These are phyloP conservation scores for Mycogone perniciosa DNA, from an alignment of 2,329 filamentous ascomycete species.

Conservation along the genomic window DNA sequence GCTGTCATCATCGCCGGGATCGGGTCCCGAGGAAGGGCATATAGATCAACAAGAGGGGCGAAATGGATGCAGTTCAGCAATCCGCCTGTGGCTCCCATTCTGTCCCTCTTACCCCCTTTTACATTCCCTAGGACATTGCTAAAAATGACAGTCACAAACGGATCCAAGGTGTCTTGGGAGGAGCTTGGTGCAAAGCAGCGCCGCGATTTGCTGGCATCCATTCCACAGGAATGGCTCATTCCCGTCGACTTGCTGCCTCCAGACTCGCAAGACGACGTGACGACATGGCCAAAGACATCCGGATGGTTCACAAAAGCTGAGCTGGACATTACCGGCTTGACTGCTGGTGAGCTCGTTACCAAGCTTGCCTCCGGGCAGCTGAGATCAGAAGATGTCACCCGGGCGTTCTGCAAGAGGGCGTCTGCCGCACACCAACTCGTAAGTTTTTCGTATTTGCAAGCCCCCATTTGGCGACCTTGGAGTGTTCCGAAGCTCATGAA, in stretches of 20 bases:
- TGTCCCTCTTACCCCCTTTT: neutral
- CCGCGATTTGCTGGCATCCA: slow-evolving; percentile 37
- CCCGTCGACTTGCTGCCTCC: slow-evolving; percentile 47
- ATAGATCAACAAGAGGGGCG: too few relatives aligned
- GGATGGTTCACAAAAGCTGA: slow-evolving; percentile 52
- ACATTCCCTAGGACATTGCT: too few relatives aligned
- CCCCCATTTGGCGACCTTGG: too few relatives aligned
- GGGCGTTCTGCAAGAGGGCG: slow-evolving; percentile 50
- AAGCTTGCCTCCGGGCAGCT: slow-evolving; percentile 31
- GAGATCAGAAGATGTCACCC: slow-evolving; percentile 34
- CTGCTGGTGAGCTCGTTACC: slow-evolving; percentile 34
- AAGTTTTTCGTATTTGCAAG: slow-evolving; percentile 29
- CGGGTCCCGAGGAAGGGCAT: too few relatives aligned
- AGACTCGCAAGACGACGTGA: slow-evolving; percentile 49
- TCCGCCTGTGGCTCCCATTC: neutral
- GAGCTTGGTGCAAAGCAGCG: slow-evolving; percentile 37
- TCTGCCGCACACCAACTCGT: slow-evolving; percentile 51
- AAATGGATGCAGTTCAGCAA: too few relatives aligned
- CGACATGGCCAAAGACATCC: slow-evolving; percentile 47
- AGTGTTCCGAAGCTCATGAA: neutral
- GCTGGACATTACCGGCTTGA: slow-evolving; percentile 40
- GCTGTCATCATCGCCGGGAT: too few relatives aligned
- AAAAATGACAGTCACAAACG: neutral
- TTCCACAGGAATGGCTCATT: slow-evolving; percentile 53
- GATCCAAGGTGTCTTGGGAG: slow-evolving; percentile 30